These are phyloP conservation scores for Entrophospora sp. DNA, from an alignment of 192 early-diverging fungal genomes.

Conservation along the genomic window DNA sequence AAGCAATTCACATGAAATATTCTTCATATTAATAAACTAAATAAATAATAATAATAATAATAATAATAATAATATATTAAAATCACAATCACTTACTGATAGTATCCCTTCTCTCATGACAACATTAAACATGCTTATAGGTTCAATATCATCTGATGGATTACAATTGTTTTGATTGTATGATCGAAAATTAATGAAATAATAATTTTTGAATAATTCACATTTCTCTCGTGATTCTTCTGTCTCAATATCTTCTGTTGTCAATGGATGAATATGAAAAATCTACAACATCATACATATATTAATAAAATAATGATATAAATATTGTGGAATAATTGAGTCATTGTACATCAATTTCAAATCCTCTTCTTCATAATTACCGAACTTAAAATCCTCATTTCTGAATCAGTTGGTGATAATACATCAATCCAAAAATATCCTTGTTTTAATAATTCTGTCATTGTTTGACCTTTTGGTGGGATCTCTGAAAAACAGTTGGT, in stretches of 20 bases:
- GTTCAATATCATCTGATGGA: conserved; percentile 53
- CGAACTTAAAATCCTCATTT: conserved; percentile 49
- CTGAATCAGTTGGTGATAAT: conserved; percentile 38
- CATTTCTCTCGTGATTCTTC: conserved; percentile 94
- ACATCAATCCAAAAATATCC: conserved; percentile 73
- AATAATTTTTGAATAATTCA: conserved; percentile 81
- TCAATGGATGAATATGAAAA: conserved; percentile 70
- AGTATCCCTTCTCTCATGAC: conserved; percentile 63
- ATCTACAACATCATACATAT: conserved; percentile 24
- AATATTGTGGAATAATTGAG: too few relatives aligned
- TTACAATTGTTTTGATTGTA: conserved; percentile 60
- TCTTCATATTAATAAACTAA: too few relatives aligned
- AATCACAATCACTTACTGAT: conserved; percentile 49
- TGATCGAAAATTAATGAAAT: conserved; percentile 81
- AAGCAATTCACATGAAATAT: too few relatives aligned
- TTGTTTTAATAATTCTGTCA: conserved; percentile 32
- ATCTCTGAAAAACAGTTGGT: conserved; percentile 26
- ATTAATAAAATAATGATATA: neutral
- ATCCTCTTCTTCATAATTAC: conserved; percentile 21
- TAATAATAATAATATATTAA: neutral
- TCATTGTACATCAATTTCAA: too few relatives aligned
- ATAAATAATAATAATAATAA: neutral
- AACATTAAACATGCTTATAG: conserved; percentile 56
- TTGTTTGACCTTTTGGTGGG: conserved; percentile 15
- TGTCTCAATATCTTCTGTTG: conserved; percentile 80